phyloP scores from a whole-genome alignment of 805 yeast genomes.

The Saccharomycopsis fermentans region DNA sequence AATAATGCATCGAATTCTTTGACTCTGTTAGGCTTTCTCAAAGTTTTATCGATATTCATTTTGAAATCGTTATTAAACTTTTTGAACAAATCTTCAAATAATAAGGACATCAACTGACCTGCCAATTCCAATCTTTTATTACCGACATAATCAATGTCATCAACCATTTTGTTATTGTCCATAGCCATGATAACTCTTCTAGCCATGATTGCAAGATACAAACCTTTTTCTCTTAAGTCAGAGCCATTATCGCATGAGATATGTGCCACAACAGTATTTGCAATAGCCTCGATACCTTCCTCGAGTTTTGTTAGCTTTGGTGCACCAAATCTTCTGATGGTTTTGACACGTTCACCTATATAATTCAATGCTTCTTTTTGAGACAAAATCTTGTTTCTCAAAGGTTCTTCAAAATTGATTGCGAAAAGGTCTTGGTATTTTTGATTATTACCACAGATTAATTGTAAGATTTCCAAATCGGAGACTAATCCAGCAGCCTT shows the following conservation, averaged over 20 bases:
- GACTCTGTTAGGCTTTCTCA: constrained; percentile 89
- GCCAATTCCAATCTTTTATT: constrained; percentile 95
- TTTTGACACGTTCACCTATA: constrained; percentile 84
- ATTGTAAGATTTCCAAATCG: constrained; percentile 85
- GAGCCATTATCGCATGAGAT: constrained; percentile 66
- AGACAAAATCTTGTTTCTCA: constrained; percentile 73
- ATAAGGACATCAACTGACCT: constrained; percentile 89
- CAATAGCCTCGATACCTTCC: constrained; percentile 95
- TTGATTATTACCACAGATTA: constrained; percentile 86
- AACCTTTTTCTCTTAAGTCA: constrained; percentile 88
- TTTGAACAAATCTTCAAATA: constrained; percentile 94
- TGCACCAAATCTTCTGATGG: constrained; percentile 76
- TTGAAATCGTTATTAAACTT: constrained; percentile 93
- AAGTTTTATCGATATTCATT: constrained; percentile 84
- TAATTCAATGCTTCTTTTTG: constrained; percentile 91
- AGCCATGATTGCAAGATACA: constrained; percentile 93
- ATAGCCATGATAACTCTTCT: constrained; percentile 93
- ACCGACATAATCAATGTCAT: constrained; percentile 97
- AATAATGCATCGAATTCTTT: constrained; percentile 90
- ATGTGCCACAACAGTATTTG: constrained; percentile 94
- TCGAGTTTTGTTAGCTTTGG: constrained; percentile 73
- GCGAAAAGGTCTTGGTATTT: constrained; percentile 88
- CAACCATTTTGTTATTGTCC: constrained; percentile 91
- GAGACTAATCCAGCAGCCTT: constrained; percentile 94
- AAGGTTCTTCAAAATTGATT: constrained; percentile 88